Evolutionary conservation across 768 basidiomycete genomes (phyloP), one percentile per base, ranked within the genome.

Genomic region (Lanmaoa pseudosensibilis): DNA sequence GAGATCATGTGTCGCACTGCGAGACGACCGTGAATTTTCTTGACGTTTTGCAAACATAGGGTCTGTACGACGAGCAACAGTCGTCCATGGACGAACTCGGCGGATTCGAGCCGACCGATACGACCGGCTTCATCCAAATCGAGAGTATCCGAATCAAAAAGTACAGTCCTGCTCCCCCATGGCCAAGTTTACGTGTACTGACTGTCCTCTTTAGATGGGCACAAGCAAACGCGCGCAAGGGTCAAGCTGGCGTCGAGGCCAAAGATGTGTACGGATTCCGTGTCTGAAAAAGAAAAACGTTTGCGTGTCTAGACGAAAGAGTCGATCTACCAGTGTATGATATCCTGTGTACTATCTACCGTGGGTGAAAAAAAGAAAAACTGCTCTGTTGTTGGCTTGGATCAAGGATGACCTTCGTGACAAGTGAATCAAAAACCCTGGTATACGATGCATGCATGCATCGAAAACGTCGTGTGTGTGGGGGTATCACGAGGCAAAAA

Each of bases 11-110:
- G n/a, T n/a, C n/a, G n/a, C n/a, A n/a, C 18, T 21, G 18, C 9
- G 53, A 33, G n/a, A 30, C 15, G 12, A 15, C 0, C 9, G 45
- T n/a, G 13, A 19, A 21, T 25, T 55, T 30, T 25, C n/a, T 53
- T 49, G 61, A 56, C 23, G 47, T 4, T 27, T n/a, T 11, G 16
- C 30, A 2, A 19, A 11, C 2, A 21, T 4, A n/a, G 88, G 92
- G 92, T 69, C 81, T 99, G 25, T 99, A 99, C 71, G 97, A 99
- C 68, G 94, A 92, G 67, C 87, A 87, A 33, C 83, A 97, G 75
- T 93, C 92, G 11, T 97, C 94, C 52, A 98, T 99, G 97, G 97
- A 99, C 73, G 94, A 96, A 77, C 86, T 98, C 55, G 96, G 97
- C 58, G 96, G 95, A 41, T 98, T 99, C 75, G 93, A 96, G 76